Conservation (phyloP, 768 basidiomycete species). For the Termitomyces sp. region DNA sequence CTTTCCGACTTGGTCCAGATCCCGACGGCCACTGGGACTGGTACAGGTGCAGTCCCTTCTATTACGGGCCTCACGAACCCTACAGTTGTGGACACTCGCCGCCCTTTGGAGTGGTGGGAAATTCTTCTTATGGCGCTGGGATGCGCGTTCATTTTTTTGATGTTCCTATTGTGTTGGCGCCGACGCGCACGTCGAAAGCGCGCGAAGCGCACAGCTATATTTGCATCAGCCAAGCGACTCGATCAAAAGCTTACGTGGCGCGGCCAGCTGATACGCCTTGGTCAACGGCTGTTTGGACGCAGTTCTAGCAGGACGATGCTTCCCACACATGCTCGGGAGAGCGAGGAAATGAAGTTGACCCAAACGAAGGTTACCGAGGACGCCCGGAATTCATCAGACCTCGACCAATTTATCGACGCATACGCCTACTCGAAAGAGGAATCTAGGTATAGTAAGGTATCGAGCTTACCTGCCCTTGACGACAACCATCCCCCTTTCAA, state of each 20-base stretch:
- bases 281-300: conserved; percentile 54
- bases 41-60: conserved; percentile 44
- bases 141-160: conserved; percentile 70
- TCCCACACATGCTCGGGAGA: conserved; percentile 19
- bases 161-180: conserved; percentile 64
- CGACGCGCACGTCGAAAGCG: conserved; percentile 64
- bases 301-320: conserved; percentile 13
- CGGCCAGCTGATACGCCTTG: conserved; percentile 46
- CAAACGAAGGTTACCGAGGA: conserved; percentile 46
- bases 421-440: conserved; percentile 39
- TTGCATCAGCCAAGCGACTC: conserved; percentile 55
- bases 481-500: conserved; percentile 12
- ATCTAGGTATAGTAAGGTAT: conserved; percentile 31
- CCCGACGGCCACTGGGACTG: conserved; percentile 40
- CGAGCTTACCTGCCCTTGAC: conserved; percentile 33
- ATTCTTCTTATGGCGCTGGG: conserved; percentile 81
- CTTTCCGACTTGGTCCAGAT: conserved; percentile 67
- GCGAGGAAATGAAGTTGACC: conserved; percentile 45
- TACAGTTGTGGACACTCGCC: conserved; percentile 22
- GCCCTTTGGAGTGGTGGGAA: conserved; percentile 70
- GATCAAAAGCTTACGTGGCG: conserved; percentile 48
- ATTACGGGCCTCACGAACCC: conserved; percentile 57
- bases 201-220: conserved; percentile 57
- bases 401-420: conserved; percentile 49
- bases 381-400: conserved; percentile 38